These are phyloP conservation scores for Solanum chacoense DNA, from an alignment of 305 asterid species.

Conservation along the genomic window DNA sequence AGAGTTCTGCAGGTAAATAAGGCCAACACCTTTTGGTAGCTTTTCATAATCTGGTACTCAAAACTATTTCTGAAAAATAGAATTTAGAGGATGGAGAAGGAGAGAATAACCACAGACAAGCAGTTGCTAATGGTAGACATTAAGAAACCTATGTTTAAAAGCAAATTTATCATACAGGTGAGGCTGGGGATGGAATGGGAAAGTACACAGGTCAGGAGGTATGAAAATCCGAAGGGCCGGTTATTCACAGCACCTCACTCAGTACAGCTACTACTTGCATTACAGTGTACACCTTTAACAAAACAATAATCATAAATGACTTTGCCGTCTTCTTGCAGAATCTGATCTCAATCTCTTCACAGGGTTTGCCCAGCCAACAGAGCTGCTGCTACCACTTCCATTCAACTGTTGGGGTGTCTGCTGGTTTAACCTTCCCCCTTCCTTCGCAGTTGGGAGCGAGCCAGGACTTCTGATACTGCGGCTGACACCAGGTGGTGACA, in stretches of 20 bases:
- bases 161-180: slow-evolving; percentile 2
- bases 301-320: slow-evolving; percentile 43
- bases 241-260: slow-evolving; percentile 11
- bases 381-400: slow-evolving; percentile 41
- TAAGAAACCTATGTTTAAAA: neutral
- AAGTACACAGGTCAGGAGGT: neutral
- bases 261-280: neutral
- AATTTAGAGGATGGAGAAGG: neutral
- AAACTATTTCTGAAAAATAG: neutral
- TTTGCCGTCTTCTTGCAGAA: slow-evolving; percentile 79
- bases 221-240: slow-evolving; percentile 14
- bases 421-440: slow-evolving; percentile 28
- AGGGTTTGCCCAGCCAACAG: slow-evolving; percentile 95
- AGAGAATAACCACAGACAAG: neutral
- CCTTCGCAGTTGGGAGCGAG: slow-evolving; percentile 30
- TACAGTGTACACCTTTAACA: slow-evolving; percentile 4
- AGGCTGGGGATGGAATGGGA: neutral
- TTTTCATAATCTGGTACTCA: neutral
- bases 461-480: slow-evolving; percentile 57
- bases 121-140: neutral
- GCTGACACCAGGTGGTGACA: slow-evolving; percentile 54
- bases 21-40: neutral
- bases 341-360: slow-evolving; percentile 89
- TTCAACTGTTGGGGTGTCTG: slow-evolving; percentile 35
- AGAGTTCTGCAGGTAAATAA: neutral